Base-by-base conservation (phyloP, 2,329 filamentous ascomycete species). In the Macrophomina phaseolina region DNA sequence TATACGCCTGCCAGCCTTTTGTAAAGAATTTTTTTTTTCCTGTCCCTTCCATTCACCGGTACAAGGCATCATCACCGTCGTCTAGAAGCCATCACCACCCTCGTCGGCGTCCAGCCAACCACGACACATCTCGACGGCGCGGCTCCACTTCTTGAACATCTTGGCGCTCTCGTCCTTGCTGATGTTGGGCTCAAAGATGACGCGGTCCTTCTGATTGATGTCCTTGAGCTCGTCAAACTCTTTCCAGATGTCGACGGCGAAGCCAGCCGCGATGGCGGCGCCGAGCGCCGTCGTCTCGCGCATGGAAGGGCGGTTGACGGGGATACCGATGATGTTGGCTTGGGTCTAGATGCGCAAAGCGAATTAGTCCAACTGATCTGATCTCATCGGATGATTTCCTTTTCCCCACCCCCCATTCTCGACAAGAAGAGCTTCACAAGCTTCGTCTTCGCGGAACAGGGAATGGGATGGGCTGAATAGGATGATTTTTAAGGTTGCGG, bases 241-340 rank as follows among this genome's bases (percentile, higher is more conserved):
- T 69, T 87, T 86, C 92, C 93, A 97, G 40, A 94, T 87, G 52
- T 87, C 89, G 12, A 91, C 88, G 8, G 93, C 92, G 68, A 97
- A 88, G n/a, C 91, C 93, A 8, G 93, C 93, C 16, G 93, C 92
- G 72, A 97, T 94, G 56, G 93, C 93, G 14, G 93, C 93, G 32
- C 93, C 93, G 2, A 97, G 86, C 0, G 93, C 91, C 1, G 93
- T 97, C 4, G 93, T 96, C 82, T 97, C 93, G 67, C 91, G 90
- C 93, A 97, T 97, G 66, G 88, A 86, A 0, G 93, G 93, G 30
- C 93, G 89, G 77, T 94, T 88, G 68, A 97, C 91, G 34, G 90
- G 90, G 71, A 97, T 95, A 66, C 89, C 88, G 72, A 91, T 92
- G 61, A 97, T 86, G 80, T 97, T 90, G 69, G 93, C 90, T 85